Evolutionary conservation across 371 early-diverging fungal species (phyloP), one percentile per base, ranked within the genome.

Genomic region (Chytridium lagenaria): DNA sequence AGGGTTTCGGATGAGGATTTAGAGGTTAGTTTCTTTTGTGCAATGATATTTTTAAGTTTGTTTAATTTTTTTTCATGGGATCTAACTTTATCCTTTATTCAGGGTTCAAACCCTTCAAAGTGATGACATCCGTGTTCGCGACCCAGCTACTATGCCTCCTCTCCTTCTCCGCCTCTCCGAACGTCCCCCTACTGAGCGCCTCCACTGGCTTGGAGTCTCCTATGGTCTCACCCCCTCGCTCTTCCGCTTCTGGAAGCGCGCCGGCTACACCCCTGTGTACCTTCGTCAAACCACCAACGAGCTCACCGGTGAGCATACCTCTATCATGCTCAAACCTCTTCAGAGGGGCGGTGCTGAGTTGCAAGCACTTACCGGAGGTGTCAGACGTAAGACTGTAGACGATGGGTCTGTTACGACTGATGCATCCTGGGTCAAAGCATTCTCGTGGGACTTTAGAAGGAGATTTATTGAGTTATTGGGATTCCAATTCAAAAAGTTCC

Each of bases 131-230:
- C 87, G 86, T 68, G 86, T 95, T 28, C 90, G 95, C 50, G 97
- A 97, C 80, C 91, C 95, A 19, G 83, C 88, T 65, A 87, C 88
- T 78, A 92, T 97, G 94, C 95, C 95, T 33, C 94, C 97, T 64
- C 87, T 97, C 59, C 86, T 97, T 68, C 84, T 93, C 63, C 90
- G 90, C 69, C 86, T 94, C 66, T 84, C 89, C 7, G 95, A 96
- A 76, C 92, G 92, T 67, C 89, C 85, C 61, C 89, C 92, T 5
- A 67, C 65, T 57, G 90, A 88, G 50, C 86, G 87, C 59, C 85
- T 99, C 57, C 94, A 97, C 77, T 99, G 97, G 89, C 85, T 99
- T 26, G 99, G 99, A 76, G 98, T 98, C 1, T 95, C 96, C 23
- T 99, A 92, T 81, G 99, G 99, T 16, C 78, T 99, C 68, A 98